Evolutionary conservation across 306 rosid genomes (phyloP), one percentile per base, ranked within the genome.

Genomic region (Inga leiocalycina): DNA sequence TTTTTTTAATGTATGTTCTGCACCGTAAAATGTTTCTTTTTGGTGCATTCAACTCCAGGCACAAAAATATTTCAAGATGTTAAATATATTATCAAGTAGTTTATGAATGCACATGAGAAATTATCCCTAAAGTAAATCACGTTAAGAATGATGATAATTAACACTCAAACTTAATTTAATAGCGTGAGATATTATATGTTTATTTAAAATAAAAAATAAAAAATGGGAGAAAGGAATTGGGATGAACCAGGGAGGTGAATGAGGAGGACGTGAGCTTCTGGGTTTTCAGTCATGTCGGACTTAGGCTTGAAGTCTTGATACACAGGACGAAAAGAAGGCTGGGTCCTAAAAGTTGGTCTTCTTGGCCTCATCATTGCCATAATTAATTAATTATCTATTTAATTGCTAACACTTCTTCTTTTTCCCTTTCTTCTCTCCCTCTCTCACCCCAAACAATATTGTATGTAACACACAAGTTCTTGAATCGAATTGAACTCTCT

Each of bases 171-270:
- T 16, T 5, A 51, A 51, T 51, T 51, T 51, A 5, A 51, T 51
- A 16, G n/a, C 1, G 1, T 2, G 0, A 16, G 57, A 51, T 16
- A 13, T 14, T 13, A 15, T 4, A 51, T 51, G 1, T 51, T 51
- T 51, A 4, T 51, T 16, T 4, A 3, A 51, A 49, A 51, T 0
- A 3, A 32, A 16, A 0, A 1, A 49, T 9, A 51, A 51, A 49
- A 57, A 6, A 39, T 8, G 30, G 13, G 9, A 15, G 34, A 56
- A 54, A 9, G 22, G 17, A 3, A 54, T 5, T 49, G 45, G 10
- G 11, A 85, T 44, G n/a, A 8, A 85, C 97, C 97, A 10, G 90
- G 90, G 68, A 91, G 82, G 32, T 81, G 88, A 79, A 93, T 44
- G 41, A 75, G 52, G 2, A 84, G 65, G 74, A 84, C 20, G 13